Conservation (phyloP, 1,139 yeast species). For the Sugiyamaella xylanicola region DNA sequence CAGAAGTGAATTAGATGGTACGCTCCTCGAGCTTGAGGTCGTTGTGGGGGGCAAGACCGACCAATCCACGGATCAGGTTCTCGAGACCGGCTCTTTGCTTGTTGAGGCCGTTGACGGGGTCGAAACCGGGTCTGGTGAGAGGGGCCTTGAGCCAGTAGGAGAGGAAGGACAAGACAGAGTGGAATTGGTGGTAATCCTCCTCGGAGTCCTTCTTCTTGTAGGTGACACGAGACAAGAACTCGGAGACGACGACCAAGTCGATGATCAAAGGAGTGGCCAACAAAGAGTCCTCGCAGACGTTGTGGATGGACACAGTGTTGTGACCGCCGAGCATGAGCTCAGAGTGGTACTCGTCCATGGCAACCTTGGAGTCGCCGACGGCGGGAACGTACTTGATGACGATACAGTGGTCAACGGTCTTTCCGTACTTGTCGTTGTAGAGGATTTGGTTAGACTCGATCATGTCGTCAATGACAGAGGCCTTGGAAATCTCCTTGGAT, state of each 20-base stretch:
- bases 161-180: constrained; percentile 83
- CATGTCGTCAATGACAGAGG: constrained; percentile 92
- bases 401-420: constrained; percentile 87
- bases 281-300: constrained; percentile 94
- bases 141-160: constrained; percentile 98
- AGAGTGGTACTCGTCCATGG: constrained; percentile 97
- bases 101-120: constrained; percentile 90
- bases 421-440: constrained; percentile 79
- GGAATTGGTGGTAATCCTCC: constrained; percentile 64
- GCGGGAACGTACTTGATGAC: constrained; percentile 94
- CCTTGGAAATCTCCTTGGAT: constrained; percentile 92
- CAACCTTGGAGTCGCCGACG: constrained; percentile 95
- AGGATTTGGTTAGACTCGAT: constrained; percentile 84
- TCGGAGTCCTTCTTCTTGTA: constrained; percentile 58
- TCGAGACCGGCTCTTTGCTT: constrained; percentile 93
- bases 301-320: constrained; percentile 89
- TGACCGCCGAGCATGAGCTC: constrained; percentile 98
- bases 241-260: constrained; percentile 87
- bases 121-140: constrained; percentile 84
- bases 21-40: constrained; percentile 96
- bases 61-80: constrained; percentile 84
- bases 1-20: constrained; percentile 25
- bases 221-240: constrained; percentile 82
- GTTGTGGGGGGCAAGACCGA: constrained; percentile 86
- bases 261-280: constrained; percentile 93